Evolutionary conservation across 495 filamentous ascomycete genomes (phyloP), one percentile per base, ranked within the genome.

Genomic region (Lepidopterella palustris): DNA sequence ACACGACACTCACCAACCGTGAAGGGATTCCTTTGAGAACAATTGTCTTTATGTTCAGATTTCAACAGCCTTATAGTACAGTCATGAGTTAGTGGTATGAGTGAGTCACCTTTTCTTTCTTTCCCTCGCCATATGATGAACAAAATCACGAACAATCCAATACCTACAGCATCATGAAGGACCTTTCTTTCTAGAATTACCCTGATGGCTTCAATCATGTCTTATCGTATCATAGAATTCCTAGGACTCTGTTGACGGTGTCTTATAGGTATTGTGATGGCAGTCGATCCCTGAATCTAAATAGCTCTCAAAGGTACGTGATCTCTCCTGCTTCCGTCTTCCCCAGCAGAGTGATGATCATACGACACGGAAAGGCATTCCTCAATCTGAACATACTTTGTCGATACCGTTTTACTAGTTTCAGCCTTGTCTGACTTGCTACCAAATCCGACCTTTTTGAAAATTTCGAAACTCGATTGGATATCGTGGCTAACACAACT

Each of bases 401-500:
- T 92, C 79, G 90, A 95, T 80, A 80, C 80, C 83, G 84, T 89
- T 83, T 76, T 72, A 80, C 68, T 70, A 86, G 90, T 95, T 95
- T 96, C 91, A 95, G 90, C 91, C 91, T 95, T 95, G 91, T 95
- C 90, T 96, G 91, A 95, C 79, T 64, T 62, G 60, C 58, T 61
- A 50, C 55, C 59, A 47, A 58, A 49, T 40, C 57, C 26, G 53
- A 1, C 29, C 42, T 27, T 61, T 20, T 55, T 55, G 29, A 48
- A 58, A n/a, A 39, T 65, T 26, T 21, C 9, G 24, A 49, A 56
- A 49, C 55, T 67, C 59, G 63, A n/a, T n/a, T 67, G 69, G 42
- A 61, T 66, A 53, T 29, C 58, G 62, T 72, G 53, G 73, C 79
- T 83, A 80, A 81, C 74, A 61, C 45, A 51, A 52, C 57, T 58